A percentile compares a stretch with the other conserved stretches of the same genome.
phyloP scores from a whole-genome alignment of 2,329 filamentous ascomycete species.

The Ophiostoma himal-ulmi region DNA sequence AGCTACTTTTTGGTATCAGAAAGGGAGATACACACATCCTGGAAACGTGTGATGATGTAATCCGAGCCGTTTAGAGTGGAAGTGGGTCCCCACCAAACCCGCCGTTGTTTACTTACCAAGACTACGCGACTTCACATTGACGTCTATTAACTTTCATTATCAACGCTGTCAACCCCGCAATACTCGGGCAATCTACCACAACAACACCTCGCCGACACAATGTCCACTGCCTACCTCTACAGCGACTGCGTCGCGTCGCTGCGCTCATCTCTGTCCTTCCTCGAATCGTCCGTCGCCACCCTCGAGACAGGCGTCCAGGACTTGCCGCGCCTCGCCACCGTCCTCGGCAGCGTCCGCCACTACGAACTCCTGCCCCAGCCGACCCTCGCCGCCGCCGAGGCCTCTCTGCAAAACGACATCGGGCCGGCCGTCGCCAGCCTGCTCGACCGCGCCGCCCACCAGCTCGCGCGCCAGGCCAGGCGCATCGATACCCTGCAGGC shows the following conservation, averaged over 20 bases:
- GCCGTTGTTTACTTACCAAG: background rate
- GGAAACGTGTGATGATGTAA: background rate
- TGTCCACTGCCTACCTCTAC: constrained; percentile 35
- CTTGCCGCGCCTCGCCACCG: constrained; percentile 50
- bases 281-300: constrained; percentile 55
- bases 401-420: constrained; percentile 80
- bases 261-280: constrained; percentile 54
- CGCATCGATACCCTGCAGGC: constrained; percentile 80
- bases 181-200: background rate
- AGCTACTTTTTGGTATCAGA: background rate
- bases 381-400: constrained; percentile 73
- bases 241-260: constrained; percentile 55
- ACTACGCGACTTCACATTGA: background rate
- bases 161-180: background rate
- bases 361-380: constrained; percentile 88
- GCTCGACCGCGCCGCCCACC: constrained; percentile 72
- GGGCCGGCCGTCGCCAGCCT: constrained; percentile 77
- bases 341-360: constrained; percentile 62
- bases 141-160: background rate
- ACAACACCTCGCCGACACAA: constrained; percentile 2
- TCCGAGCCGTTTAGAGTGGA: background rate
- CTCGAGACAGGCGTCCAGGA: constrained; percentile 51
- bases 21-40: too few species aligned
- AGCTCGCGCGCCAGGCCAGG: constrained; percentile 75
- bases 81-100: background rate